These are phyloP conservation scores for Rosa chinensis DNA, from an alignment of 306 rosid species.

Conservation along the genomic window DNA sequence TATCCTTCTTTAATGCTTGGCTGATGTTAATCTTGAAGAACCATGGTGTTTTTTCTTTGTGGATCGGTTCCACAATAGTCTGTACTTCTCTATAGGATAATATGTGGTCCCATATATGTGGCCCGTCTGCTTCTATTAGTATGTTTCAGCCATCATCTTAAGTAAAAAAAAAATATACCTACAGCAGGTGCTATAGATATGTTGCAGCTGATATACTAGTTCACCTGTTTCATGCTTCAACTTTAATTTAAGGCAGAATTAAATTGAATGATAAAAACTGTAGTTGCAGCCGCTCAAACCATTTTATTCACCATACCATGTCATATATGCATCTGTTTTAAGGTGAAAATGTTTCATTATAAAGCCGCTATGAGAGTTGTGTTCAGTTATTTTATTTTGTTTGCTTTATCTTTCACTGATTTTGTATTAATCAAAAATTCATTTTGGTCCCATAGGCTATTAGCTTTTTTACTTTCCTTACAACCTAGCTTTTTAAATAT, in stretches of 20 bases:
- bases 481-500: not conserved
- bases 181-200: not conserved
- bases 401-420: not conserved
- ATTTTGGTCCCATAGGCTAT: not conserved
- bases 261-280: not conserved
- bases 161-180: not conserved
- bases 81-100: conserved; percentile 11
- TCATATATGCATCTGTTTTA: not conserved
- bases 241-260: too few relatives aligned
- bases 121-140: conserved; percentile 5
- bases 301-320: not conserved
- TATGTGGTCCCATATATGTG: conserved; percentile 15
- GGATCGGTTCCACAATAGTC: conserved; percentile 23
- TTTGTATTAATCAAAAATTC: not conserved
- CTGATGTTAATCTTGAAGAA: conserved; percentile 15
- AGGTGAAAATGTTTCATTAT: not conserved
- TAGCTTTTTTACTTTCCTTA: not conserved
- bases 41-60: conserved; percentile 12
- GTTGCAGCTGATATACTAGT: not conserved
- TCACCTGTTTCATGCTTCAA: not conserved
- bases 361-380: not conserved
- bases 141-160: not conserved
- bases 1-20: conserved; percentile 16
- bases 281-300: not conserved
- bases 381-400: not conserved